Percentiles rank a stretch among this genome's conserved stretches.
These are phyloP conservation scores for Neobulgaria alba DNA, from an alignment of 2,329 filamentous ascomycete genomes.

Conservation along the genomic window DNA sequence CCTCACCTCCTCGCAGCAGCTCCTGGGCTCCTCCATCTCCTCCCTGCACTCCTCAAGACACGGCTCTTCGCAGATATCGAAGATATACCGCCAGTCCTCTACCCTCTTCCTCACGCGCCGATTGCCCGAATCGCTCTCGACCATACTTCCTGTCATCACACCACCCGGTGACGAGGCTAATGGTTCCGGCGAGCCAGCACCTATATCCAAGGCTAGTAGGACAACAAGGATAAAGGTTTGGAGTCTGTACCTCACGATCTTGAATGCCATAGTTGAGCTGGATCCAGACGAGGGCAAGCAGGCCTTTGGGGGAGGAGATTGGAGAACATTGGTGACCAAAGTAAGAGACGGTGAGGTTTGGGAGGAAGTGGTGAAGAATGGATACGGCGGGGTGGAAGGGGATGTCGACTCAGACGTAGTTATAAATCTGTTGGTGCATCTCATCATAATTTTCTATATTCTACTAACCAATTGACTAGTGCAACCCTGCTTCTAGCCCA, in stretches of 20 bases:
- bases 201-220: conserved; percentile 70
- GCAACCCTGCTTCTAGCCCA: conserved; percentile 88
- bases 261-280: conserved; percentile 85
- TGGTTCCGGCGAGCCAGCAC: conserved; percentile 39
- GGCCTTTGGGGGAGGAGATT: conserved; percentile 76
- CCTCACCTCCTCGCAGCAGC: conserved; percentile 45
- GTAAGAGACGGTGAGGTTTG: conserved; percentile 87
- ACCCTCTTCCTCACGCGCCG: conserved; percentile 92
- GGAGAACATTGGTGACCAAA: conserved; percentile 72
- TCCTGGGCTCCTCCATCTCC: conserved; percentile 59
- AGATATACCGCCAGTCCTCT: conserved; percentile 88
- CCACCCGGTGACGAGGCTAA: conserved; percentile 32
- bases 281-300: conserved; percentile 85
- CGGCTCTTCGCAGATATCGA: conserved; percentile 66
- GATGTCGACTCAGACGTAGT: conserved; percentile 94
- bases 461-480: conserved; percentile 38
- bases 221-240: conserved; percentile 89
- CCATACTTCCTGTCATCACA: conserved; percentile 73
- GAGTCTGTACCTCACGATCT: conserved; percentile 89
- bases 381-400: conserved; percentile 81
- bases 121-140: conserved; percentile 79
- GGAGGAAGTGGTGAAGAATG: conserved; percentile 82
- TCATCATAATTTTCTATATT: conserved; percentile 1
- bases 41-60: conserved; percentile 54
- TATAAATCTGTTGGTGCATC: conserved; percentile 60